phyloP scores from a whole-genome alignment of 306 rosid species.

The Vachellia collinsii region DNA sequence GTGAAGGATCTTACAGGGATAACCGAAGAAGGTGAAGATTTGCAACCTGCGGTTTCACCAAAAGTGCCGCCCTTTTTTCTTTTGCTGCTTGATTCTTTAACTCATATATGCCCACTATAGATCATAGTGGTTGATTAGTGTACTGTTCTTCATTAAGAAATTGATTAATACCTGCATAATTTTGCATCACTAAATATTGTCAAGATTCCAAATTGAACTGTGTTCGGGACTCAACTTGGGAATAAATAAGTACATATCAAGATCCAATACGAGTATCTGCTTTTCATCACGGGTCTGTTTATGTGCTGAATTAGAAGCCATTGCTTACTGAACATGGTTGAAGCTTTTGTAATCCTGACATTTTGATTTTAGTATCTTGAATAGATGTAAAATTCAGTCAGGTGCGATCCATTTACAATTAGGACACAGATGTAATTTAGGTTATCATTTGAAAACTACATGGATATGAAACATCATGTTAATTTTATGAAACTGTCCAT shows the following conservation, averaged over 20 bases:
- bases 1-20: slow-evolving; percentile 63
- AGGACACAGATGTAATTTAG: no score
- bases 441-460: no score
- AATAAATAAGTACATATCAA: neutral
- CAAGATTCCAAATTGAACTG: slow-evolving; percentile 1
- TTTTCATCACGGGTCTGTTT: neutral
- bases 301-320: neutral
- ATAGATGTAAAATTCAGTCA: neutral
- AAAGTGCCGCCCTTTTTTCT: slow-evolving; percentile 10
- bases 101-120: neutral
- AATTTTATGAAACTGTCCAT: no score
- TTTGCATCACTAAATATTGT: slow-evolving; percentile 22
- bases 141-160: slow-evolving; percentile 41
- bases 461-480: no score
- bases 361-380: neutral
- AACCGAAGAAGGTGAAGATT: slow-evolving; percentile 62
- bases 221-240: slow-evolving; percentile 1
- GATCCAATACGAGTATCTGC: neutral
- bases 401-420: neutral
- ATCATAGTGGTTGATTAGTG: slow-evolving; percentile 34
- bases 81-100: slow-evolving; percentile 35
- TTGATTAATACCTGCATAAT: slow-evolving; percentile 30
- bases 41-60: neutral
- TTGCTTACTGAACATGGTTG: neutral
- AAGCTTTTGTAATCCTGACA: neutral